Evolutionary conservation across 2,329 filamentous ascomycete genomes (phyloP).

Genomic region (Venturia asperata): DNA sequence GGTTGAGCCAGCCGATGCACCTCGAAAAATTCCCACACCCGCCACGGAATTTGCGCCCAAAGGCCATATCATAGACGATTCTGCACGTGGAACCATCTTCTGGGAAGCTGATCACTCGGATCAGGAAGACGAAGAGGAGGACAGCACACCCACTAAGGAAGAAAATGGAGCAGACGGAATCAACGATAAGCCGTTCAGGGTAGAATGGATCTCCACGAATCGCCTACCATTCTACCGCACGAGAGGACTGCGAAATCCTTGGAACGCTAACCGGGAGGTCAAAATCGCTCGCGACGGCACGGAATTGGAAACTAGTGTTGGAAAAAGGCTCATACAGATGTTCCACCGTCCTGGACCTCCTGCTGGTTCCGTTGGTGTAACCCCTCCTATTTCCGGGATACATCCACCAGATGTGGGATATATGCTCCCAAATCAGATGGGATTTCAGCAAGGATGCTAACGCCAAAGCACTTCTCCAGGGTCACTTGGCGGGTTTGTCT

Average conservation of each 20-base stretch:
- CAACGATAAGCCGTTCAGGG: constrained; percentile 51
- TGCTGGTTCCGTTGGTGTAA: neutral
- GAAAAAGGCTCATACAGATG: constrained; percentile 66
- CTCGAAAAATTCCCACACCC: constrained; percentile 72
- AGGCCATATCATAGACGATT: constrained; percentile 87
- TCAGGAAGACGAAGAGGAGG: constrained; percentile 42
- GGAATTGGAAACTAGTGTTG: constrained; percentile 78
- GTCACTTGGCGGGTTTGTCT: neutral
- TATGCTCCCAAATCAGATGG: neutral
- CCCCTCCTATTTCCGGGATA: neutral
- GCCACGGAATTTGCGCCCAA: constrained; percentile 71
- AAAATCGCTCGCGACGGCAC: constrained; percentile 95
- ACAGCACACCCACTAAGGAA: constrained; percentile 22
- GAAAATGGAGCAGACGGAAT: constrained; percentile 18
- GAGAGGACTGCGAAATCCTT: constrained; percentile 78
- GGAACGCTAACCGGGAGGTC: constrained; percentile 91
- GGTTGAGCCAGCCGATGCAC: constrained; percentile 51
- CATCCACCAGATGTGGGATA: neutral
- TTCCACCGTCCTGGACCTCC: constrained; percentile 53
- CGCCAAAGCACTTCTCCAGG: neutral
- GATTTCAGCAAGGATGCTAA: neutral
- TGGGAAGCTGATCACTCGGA: constrained; percentile 76
- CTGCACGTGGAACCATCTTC: constrained; percentile 88
- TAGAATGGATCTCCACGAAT: constrained; percentile 82
- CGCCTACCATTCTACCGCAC: constrained; percentile 84